phyloP scores from a whole-genome alignment of 2,329 filamentous ascomycete genomes.

The Ceratocystis colombiana region DNA sequence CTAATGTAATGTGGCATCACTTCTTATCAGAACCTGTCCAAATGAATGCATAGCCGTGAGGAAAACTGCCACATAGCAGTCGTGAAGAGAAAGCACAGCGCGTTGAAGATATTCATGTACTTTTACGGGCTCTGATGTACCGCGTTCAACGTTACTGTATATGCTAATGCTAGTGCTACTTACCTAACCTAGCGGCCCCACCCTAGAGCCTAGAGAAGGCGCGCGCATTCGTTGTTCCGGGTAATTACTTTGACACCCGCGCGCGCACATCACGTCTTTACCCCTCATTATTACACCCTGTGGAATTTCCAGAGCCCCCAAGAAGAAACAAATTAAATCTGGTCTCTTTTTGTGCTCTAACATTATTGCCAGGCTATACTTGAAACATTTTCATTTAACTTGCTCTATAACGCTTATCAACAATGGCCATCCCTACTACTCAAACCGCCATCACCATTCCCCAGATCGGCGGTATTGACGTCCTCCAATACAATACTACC shows the following conservation, averaged over 20 bases:
- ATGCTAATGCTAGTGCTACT: too few relatives aligned
- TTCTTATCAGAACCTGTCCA: neutral
- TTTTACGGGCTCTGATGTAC: too few relatives aligned
- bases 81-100: too few relatives aligned
- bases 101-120: too few relatives aligned
- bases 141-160: too few relatives aligned
- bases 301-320: neutral
- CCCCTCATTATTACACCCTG: neutral
- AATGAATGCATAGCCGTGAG: too few relatives aligned
- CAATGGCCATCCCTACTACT: slow-evolving; percentile 61
- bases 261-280: slow-evolving; percentile 11
- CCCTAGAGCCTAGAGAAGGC: neutral
- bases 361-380: neutral
- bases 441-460: slow-evolving; percentile 56
- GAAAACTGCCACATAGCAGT: neutral
- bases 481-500: slow-evolving; percentile 52
- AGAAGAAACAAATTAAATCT: neutral
- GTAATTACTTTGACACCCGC: slow-evolving; percentile 8
- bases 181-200: slow-evolving; percentile 6
- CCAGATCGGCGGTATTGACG: slow-evolving; percentile 56
- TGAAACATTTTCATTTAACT: neutral
- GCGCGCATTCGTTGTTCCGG: neutral
- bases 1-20: neutral
- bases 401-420: slow-evolving; percentile 3
- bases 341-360: neutral